Evolutionary conservation across 805 yeast species (phyloP), one percentile per base, ranked within the genome.

Genomic region (Teunomyces cretensis): DNA sequence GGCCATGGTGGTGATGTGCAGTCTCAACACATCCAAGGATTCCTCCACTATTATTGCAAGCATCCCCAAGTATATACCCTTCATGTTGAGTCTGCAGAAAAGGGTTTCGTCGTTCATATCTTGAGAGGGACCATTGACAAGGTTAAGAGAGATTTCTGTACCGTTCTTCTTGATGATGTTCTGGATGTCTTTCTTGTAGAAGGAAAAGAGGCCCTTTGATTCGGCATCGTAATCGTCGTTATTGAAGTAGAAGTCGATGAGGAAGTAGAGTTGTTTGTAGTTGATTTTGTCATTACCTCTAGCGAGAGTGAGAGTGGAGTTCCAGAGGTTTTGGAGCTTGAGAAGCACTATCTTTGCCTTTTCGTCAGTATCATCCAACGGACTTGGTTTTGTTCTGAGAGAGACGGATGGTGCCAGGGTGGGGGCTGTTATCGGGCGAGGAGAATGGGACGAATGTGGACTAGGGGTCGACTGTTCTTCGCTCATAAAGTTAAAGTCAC

Each of bases 401-500:
- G 32, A 11, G 33, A 14, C 17, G 9, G 15, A 9, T 32, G 14
- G 17, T 32, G 14, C n/a, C 15, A 31, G 8, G 13, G 28, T 24
- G 39, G 48, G 15, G 30, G 6, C 37, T 36, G 16, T 37, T 35
- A 9, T 27, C 27, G 11, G 30, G 35, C 24, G 26, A 46, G 43
- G 22, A 22, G 22, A 14, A 31, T 13, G 43, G 5, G 42, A 33
- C 8, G 51, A 30, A 4, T 41, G 30, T 3, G 43, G 33, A 3
- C 44, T 41, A 8, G 33, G 32, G 12, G 24, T 39, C 24, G 35
- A 30, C 24, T 31, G 38, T 33, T 60, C 62, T 22, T 66, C 70
- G 15, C 55, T 56, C 70, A 68, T 61, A 33, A 65, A 56, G 46
- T 66, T 64, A 48, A 70, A 60, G 49, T 68, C 74, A 44, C 70